Evolutionary conservation across 306 rosid species (phyloP).

Genomic region (Malus orientalis): DNA sequence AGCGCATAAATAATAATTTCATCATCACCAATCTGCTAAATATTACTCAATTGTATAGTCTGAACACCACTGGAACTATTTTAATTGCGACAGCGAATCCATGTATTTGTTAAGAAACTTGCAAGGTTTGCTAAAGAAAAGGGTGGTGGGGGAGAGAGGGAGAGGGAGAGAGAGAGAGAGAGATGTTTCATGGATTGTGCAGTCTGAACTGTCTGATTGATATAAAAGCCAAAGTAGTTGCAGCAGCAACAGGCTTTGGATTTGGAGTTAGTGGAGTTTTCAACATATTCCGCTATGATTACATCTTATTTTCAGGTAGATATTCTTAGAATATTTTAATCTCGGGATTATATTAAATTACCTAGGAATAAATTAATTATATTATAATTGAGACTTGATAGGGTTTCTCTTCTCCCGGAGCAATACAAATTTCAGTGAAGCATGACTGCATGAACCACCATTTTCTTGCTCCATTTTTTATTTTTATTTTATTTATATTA

Average conservation of each 20-base stretch:
- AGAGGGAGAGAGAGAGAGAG: slow-evolving; percentile 9
- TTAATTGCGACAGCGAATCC: too few relatives aligned
- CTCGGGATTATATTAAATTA: slow-evolving; percentile 15
- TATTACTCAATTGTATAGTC: too few relatives aligned
- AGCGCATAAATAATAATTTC: too few relatives aligned
- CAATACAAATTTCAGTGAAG: slow-evolving; percentile 43
- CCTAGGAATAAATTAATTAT: slow-evolving; percentile 18
- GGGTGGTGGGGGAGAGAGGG: slow-evolving; percentile 1
- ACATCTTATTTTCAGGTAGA: slow-evolving; percentile 40
- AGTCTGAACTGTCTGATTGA: slow-evolving; percentile 51
- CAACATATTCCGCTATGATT: slow-evolving; percentile 39
- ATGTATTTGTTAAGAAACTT: slow-evolving; percentile 4
- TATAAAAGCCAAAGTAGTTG: slow-evolving; percentile 29
- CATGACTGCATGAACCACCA: slow-evolving; percentile 37
- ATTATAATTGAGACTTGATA: background rate
- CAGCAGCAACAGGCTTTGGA: slow-evolving; percentile 10
- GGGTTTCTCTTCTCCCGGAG: slow-evolving; percentile 21
- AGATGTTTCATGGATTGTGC: slow-evolving; percentile 59
- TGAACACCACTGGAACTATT: too few relatives aligned
- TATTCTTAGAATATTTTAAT: slow-evolving; percentile 25
- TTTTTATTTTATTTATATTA: background rate
- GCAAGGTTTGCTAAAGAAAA: slow-evolving; percentile 8
- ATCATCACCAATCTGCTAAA: too few relatives aligned
- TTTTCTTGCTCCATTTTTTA: slow-evolving; percentile 44
- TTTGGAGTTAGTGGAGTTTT: slow-evolving; percentile 31